phyloP scores from a whole-genome alignment of 495 filamentous ascomycete genomes.

The Lepraria neglecta region DNA sequence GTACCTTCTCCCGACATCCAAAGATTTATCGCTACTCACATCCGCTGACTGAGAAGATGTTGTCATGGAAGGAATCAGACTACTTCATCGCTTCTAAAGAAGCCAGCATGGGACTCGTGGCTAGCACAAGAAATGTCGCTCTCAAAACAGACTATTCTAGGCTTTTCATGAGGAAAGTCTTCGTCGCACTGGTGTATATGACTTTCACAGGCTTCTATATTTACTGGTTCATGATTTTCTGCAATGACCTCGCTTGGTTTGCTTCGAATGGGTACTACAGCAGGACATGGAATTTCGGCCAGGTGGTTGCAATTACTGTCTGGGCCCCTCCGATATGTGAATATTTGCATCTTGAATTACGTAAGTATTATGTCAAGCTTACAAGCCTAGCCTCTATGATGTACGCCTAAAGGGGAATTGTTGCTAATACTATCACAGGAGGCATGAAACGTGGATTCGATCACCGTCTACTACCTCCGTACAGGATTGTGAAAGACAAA shows the following conservation, averaged over 20 bases:
- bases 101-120: not conserved
- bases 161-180: not conserved
- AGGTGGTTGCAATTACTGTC: constrained; percentile 25
- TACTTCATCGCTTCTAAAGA: too few species aligned
- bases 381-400: too few species aligned
- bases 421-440: constrained; percentile 8
- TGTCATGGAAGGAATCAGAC: too few species aligned
- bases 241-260: constrained; percentile 19
- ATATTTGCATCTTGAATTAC: constrained; percentile 25
- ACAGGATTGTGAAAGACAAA: constrained; percentile 7
- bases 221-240: constrained; percentile 12
- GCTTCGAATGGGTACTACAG: constrained; percentile 8
- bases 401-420: too few species aligned
- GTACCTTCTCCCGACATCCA: too few species aligned
- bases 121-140: not conserved
- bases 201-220: constrained; percentile 17
- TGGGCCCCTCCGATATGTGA: constrained; percentile 24
- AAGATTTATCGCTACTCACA: too few species aligned
- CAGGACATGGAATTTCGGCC: constrained; percentile 26
- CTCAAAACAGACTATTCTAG: not conserved
- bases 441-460: constrained; percentile 26
- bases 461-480: constrained; percentile 18
- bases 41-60: too few species aligned
- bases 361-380: constrained; percentile 17
- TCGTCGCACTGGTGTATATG: not conserved